Base-by-base conservation (phyloP, 495 filamentous ascomycete genomes). In the Neurospora pannonica region DNA sequence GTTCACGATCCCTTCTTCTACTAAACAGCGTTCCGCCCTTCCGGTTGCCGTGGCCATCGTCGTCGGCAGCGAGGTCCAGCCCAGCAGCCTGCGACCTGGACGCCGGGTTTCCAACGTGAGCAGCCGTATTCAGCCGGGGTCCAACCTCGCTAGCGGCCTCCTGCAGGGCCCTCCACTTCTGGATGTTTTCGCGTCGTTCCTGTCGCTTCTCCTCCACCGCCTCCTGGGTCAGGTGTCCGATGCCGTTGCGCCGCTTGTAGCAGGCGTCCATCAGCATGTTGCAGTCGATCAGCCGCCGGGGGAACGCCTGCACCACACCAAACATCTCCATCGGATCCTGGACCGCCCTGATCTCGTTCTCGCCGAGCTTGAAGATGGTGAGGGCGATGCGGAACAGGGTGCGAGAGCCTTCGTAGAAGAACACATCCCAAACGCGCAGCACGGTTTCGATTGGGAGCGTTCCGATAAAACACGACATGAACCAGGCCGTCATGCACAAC, bases 381-480 rank as follows among this genome's bases (percentile, higher is more conserved):
- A 99, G 86, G 8, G 95, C 93, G 72, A 97, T 92, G 39, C 94
- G 92, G 82, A 98, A 99, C n/a, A 99, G 89, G 3, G 94, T 97
- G 77, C 95, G 95, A 48, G 91, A 93, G 34, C 96, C 96, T 82
- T 99, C 96, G 81, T 95, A 97, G 84, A 97, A 98, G 80, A 98
- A 93, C 6, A 91, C 88, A 76, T 99, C 96, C 96, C 96, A 99
- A 7, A 99, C 94, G 24, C 96, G 91, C 17, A 98, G 85, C 1
- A 93, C 93, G 46, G 92, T 92, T 80, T 99, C 96, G 76, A 97
- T 92, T 21, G 96, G 96, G 37, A 99, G 82, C 1, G 91, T 97
- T 42, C 95, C 94, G 80, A 98, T 95, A 82, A 96, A 98, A 62
- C 94, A 91, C 19, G 91, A 94, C 96, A 99, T 99, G 81, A 99